Base-by-base conservation (phyloP, 1,139 yeast species). In the Hemisphaericaspora xylanilytica region DNA sequence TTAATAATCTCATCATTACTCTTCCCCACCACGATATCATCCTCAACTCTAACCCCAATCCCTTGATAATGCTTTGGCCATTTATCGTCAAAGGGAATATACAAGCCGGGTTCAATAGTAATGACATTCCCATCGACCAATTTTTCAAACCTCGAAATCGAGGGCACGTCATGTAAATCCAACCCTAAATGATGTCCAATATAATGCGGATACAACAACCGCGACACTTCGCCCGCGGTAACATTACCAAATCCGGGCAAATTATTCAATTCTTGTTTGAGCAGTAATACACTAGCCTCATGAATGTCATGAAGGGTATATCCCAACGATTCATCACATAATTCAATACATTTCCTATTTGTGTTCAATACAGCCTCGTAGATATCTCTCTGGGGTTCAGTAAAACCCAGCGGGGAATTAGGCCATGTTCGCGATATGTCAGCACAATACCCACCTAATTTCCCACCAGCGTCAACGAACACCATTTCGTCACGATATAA, bases 381-480 rank as follows among this genome's bases (percentile, higher is more conserved):
- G 25, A 94, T 64, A 46, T 92, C 98, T 34, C 71, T 73, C 61
- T 94, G 98, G 1, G 96, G 80, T 3, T 67, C 78, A 1, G 85
- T 63, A 58, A 92, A 94, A 37, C 78, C 78, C 1, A 78, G 75
- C 1, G 75, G 66, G 26, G 77, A 74, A 38, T 83, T 85, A 9
- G 99, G 98, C 97, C 98, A 94, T 0, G 97, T 85, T 47, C 98
- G 73, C 2, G 97, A 89, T 34, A 94, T 92, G 60, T 94, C 99
- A 1, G 97, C 83, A 56, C 96, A 84, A 61, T 94, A 94, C 0
- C 97, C 97, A 21, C 97, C 98, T 31, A 84, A 63, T 43, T 87
- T 77, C 5, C 97, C 99, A 0, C 96, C 95, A 3, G 98, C 98
- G 61, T 94, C 99, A 5, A 92, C 88, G 36, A 92, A 76, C 6